Evolutionary conservation across 768 basidiomycete species (phyloP).

Genomic region (Suillus luteus): DNA sequence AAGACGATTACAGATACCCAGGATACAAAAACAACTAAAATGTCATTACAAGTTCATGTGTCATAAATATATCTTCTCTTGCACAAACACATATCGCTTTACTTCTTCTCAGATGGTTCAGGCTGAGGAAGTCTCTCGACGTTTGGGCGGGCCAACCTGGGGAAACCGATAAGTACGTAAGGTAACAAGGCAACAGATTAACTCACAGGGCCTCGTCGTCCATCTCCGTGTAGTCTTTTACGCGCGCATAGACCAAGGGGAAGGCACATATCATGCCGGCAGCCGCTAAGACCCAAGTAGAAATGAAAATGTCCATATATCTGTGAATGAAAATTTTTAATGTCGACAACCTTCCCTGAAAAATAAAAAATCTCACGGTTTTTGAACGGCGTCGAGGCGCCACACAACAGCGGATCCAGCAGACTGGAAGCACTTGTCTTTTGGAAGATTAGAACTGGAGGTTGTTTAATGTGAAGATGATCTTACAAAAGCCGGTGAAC

Average conservation of each 20-base stretch:
- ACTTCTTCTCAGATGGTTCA: neutral
- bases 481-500: conserved; percentile 79
- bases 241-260: conserved; percentile 67
- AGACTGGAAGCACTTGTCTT: conserved; percentile 71
- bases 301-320: conserved; percentile 68
- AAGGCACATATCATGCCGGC: conserved; percentile 61
- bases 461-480: neutral
- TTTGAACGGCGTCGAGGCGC: conserved; percentile 60
- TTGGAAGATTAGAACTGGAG: neutral
- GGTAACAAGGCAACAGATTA: neutral
- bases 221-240: conserved; percentile 54
- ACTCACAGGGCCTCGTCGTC: conserved; percentile 57
- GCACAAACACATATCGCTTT: neutral
- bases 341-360: conserved; percentile 14
- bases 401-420: conserved; percentile 67
- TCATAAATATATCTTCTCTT: conserved; percentile 21
- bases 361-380: conserved; percentile 48
- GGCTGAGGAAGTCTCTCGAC: neutral
- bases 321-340: conserved; percentile 16
- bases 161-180: neutral
- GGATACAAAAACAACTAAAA: conserved; percentile 4
- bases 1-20: neutral
- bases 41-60: conserved; percentile 6
- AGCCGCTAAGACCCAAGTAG: conserved; percentile 65
- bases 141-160: conserved; percentile 6